Evolutionary conservation across 352 stramenopile species (phyloP), one percentile per base, ranked within the genome.

Genomic region (Phytophthora tentaculata): DNA sequence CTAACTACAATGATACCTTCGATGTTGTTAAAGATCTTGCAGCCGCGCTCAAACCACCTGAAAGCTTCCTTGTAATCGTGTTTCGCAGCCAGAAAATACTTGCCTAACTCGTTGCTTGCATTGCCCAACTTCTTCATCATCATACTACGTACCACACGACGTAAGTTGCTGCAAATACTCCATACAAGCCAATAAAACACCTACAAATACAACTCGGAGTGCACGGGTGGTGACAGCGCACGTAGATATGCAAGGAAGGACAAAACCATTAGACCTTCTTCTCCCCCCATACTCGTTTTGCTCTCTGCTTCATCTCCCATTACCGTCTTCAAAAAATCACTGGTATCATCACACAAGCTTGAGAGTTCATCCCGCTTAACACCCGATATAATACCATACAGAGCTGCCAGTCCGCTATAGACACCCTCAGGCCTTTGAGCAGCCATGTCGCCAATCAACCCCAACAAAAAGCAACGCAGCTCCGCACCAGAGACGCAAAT

Each of bases 121-220:
- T 96, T 96, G n/a, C 88, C 88, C 0, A 96, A 68, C 48, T 96
- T 96, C 63, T 94, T 96, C 84, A 96, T 92, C 55, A 96, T 58
- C 39, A 88, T 59, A 28, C 87, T 95, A 74, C 32, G 61, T 52
- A 62, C 41, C 70, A 10, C 62, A 47, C 9, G 19, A 37, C 7
- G 28, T 79, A 58, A 76, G 52, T n/a, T 52, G 19, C 22, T 39
- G 17, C 43, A 72, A 56, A 19, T 53, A 9, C 49, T n/a, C n/a
- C 23, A 41, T 17, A 56, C 12, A 52, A 49, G 14, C 13, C 16
- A 12, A 69, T 16, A 13, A 57, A 29, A n/a, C 1, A 91, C 86
- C 48, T 83, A 94, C 84, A 95, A 95, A 67, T 91, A 95, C 10
- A 91, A 62, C 56, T 95, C 85, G 20, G 87, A 91, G 64, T 93